Percentiles rank a stretch among this genome's conserved stretches.
phyloP scores from a whole-genome alignment of 2,329 filamentous ascomycete species.

The Diaporthe vexans region DNA sequence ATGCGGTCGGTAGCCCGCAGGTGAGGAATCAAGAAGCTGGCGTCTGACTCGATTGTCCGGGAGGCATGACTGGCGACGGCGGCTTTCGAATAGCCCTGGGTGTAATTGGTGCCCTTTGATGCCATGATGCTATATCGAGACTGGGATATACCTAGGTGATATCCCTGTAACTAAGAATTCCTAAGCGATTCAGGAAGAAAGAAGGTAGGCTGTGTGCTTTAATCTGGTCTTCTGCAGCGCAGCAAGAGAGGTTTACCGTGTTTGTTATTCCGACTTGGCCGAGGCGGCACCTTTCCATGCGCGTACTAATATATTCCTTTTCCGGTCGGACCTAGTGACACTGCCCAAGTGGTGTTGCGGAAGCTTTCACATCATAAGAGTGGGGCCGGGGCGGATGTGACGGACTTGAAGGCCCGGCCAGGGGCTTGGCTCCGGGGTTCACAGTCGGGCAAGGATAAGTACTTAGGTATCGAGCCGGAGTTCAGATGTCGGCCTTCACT shows the following conservation, averaged over 20 bases:
- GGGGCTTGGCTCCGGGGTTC: background rate
- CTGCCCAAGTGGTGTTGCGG: background rate
- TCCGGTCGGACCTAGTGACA: background rate
- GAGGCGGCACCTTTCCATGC: background rate
- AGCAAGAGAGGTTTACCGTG: background rate
- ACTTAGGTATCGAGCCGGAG: background rate
- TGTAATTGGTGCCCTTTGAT: slow-evolving; percentile 20
- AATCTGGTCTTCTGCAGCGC: background rate
- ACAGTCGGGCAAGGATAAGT: background rate
- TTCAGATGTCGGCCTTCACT: background rate
- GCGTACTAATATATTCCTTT: background rate
- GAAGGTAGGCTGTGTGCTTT: background rate
- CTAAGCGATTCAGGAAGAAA: background rate
- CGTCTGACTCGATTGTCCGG: slow-evolving; percentile 36
- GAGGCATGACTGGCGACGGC: slow-evolving; percentile 34
- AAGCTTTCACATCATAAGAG: background rate
- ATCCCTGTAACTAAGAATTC: too few relatives aligned
- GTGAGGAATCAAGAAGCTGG: slow-evolving; percentile 35
- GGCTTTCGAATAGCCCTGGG: slow-evolving; percentile 34
- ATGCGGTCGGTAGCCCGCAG: slow-evolving; percentile 9
- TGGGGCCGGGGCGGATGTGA: background rate
- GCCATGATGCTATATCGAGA: background rate
- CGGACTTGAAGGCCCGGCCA: background rate
- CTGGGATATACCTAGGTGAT: too few relatives aligned
- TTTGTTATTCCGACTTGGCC: too few relatives aligned